phyloP scores from a whole-genome alignment of 805 yeast genomes.

The Candida succiphila region DNA sequence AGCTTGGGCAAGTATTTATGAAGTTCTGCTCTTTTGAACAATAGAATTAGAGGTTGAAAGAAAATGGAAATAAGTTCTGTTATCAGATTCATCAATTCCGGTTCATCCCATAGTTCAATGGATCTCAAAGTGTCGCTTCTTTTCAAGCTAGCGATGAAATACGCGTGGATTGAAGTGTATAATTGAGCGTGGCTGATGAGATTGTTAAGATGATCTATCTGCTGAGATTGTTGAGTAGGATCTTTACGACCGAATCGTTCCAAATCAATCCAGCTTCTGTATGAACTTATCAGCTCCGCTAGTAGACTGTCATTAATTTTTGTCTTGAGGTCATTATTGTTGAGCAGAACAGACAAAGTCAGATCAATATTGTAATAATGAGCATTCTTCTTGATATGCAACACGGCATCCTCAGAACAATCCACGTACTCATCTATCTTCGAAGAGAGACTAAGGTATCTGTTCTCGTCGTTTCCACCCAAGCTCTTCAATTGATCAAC shows the following conservation, averaged over 20 bases:
- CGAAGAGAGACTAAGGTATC: constrained; percentile 1
- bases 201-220: neutral
- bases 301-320: constrained; percentile 7
- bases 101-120: constrained; percentile 77
- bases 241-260: no score
- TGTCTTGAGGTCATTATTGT: constrained; percentile 10
- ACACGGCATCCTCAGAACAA: constrained; percentile 14
- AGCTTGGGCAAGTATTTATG: constrained; percentile 56
- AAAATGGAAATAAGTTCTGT: constrained; percentile 65
- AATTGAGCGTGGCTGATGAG: constrained; percentile 22
- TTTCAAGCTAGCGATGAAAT: constrained; percentile 54
- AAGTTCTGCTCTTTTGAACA: constrained; percentile 59
- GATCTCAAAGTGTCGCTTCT: constrained; percentile 68
- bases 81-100: constrained; percentile 65
- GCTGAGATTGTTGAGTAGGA: neutral
- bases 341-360: constrained; percentile 14
- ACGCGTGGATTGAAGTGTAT: constrained; percentile 47
- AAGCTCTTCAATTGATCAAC: neutral
- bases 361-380: constrained; percentile 15
- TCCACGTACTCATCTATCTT: constrained; percentile 21
- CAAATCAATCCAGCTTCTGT: constrained; percentile 5
- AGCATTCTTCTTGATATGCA: constrained; percentile 21
- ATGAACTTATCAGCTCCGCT: constrained; percentile 11
- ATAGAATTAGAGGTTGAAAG: constrained; percentile 62
- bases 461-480: neutral